These are phyloP conservation scores for Cutaneotrichosporon sp. DNA, from an alignment of 1,284 basidiomycete species.

Conservation along the genomic window DNA sequence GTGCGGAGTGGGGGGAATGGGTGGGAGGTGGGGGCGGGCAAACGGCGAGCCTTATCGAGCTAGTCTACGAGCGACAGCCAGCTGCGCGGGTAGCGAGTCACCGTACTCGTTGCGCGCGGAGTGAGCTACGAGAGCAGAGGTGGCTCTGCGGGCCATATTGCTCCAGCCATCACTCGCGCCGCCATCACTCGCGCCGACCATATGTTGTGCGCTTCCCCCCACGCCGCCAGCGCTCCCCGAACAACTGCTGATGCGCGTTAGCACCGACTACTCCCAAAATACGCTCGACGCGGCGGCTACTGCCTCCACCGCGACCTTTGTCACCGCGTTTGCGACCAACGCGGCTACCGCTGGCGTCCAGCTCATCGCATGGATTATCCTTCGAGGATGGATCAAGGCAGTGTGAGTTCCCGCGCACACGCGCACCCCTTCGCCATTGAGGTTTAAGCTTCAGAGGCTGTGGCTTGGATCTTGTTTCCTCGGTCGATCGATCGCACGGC, in stretches of 20 bases:
- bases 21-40: too few relatives aligned
- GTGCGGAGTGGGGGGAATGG: too few relatives aligned
- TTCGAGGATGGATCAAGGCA: conserved; percentile 53
- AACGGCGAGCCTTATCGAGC: too few relatives aligned
- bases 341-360: conserved; percentile 62
- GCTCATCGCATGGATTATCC: conserved; percentile 65
- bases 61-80: too few relatives aligned
- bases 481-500: neutral
- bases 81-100: too few relatives aligned
- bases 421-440: neutral
- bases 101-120: too few relatives aligned
- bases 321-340: conserved; percentile 65
- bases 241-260: conserved; percentile 7
- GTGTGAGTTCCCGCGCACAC: conserved; percentile 36
- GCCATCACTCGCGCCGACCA: neutral
- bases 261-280: neutral
- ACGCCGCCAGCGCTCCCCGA: neutral
- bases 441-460: neutral
- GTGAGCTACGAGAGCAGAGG: too few relatives aligned
- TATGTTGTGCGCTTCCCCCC: too few relatives aligned
- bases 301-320: conserved; percentile 61
- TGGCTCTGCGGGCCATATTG: too few relatives aligned
- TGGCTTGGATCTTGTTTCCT: neutral
- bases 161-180: neutral
- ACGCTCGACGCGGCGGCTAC: neutral